Base-by-base conservation (phyloP, 176 grass and related monocot species). In the Paspalum vaginatum region DNA sequence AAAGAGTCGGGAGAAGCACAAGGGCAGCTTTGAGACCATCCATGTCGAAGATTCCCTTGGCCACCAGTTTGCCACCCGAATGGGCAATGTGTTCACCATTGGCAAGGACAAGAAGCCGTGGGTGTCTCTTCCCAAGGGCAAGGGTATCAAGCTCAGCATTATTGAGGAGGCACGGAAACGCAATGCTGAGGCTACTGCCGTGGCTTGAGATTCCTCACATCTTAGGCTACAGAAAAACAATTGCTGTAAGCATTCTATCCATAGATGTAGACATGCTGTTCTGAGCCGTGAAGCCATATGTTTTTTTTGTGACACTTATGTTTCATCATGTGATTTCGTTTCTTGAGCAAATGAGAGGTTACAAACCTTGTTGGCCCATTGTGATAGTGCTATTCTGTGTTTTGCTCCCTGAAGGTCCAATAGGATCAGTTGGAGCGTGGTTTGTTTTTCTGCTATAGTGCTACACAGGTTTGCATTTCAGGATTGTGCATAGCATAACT, bases 1-100 rank as follows among this genome's bases (percentile, higher is more conserved):
- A 75, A 88, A 88, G 67, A 88, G 64, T 58, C 67, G 86, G 76
- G 86, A 88, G 75, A 88, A 88, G 75, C 86, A 88, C 4, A 84
- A 84, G 67, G 79, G 79, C 46, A 79, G 65, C 25, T 88, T 84
- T 0, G 86, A 84, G 45, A 88, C 80, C 55, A 74, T 88, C 42
- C 86, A 88, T 0, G 45, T 88, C 1, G 80, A 88, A 48, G 86
- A 88, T 74, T 25, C 86, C 2, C 66, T 58, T 1, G 86, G 80
- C 41, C 86, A 88, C 8, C 80, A 88, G 51, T 88, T 88, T 7
- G 81, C 86, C 17, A 88, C 86, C 42, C 86, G 81, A 45, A 52
- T 88, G 67, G 74, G 86, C 11, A 88, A 84, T 0, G 81, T 88
- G 38, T 88, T 88, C 58, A 88, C 81, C 32, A 79, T 88, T 2